These are phyloP conservation scores for Graphiopsis chlorocephala DNA, from an alignment of 2,329 filamentous ascomycete genomes.

Conservation along the genomic window DNA sequence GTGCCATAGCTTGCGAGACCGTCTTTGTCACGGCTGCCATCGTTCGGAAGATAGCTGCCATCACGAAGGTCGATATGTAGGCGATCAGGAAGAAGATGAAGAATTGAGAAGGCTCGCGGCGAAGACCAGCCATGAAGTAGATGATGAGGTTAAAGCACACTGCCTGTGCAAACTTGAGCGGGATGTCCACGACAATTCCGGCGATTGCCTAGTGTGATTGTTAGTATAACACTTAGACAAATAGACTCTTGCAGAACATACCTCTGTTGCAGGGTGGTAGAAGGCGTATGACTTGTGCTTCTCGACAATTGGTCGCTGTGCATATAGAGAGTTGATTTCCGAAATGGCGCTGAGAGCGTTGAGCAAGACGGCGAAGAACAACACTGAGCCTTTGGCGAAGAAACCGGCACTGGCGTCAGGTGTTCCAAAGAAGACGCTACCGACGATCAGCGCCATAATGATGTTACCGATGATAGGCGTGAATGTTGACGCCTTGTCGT, in stretches of 20 bases:
- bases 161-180: conserved; percentile 55
- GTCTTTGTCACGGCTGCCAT: conserved; percentile 65
- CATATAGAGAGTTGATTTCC: conserved; percentile 65
- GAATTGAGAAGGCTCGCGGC: conserved; percentile 45
- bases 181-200: conserved; percentile 55
- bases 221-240: not conserved
- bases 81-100: conserved; percentile 65
- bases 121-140: conserved; percentile 56
- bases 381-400: conserved; percentile 53
- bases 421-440: conserved; percentile 58
- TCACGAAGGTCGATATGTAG: conserved; percentile 54
- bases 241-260: not conserved
- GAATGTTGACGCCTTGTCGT: conserved; percentile 50
- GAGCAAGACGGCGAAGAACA: conserved; percentile 61
- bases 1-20: conserved; percentile 65
- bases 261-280: conserved; percentile 31
- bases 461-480: conserved; percentile 50
- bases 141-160: conserved; percentile 55
- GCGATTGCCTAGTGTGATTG: conserved; percentile 50
- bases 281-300: conserved; percentile 46
- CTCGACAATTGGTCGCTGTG: conserved; percentile 47
- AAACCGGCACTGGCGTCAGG: conserved; percentile 52
- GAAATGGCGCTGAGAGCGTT: conserved; percentile 58
- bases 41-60: conserved; percentile 59
- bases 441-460: conserved; percentile 60